Evolutionary conservation across 495 filamentous ascomycete species (phyloP).

Genomic region (Aspergillus carlsbadensis): DNA sequence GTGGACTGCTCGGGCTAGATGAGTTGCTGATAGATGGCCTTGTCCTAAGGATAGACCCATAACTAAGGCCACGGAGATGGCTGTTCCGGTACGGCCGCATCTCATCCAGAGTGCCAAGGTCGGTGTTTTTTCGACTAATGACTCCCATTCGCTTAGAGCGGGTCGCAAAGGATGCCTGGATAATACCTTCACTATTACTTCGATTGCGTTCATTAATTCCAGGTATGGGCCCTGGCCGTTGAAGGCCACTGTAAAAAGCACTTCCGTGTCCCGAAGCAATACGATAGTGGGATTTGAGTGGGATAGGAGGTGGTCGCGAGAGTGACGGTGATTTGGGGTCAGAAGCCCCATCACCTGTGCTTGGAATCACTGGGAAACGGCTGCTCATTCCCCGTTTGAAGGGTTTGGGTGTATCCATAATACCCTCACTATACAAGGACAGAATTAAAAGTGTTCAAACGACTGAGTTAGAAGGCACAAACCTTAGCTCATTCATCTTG

Average conservation of each 20-base stretch:
- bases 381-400: slow-evolving; percentile 71
- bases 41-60: slow-evolving; percentile 72
- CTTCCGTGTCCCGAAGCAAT: slow-evolving; percentile 70
- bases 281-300: slow-evolving; percentile 73
- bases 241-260: slow-evolving; percentile 54
- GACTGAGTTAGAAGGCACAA: slow-evolving; percentile 17
- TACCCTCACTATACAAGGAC: slow-evolving; percentile 43
- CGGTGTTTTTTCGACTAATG: slow-evolving; percentile 66
- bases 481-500: slow-evolving; percentile 65
- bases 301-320: slow-evolving; percentile 68
- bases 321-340: slow-evolving; percentile 63
- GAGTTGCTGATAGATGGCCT: slow-evolving; percentile 49
- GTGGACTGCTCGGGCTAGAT: slow-evolving; percentile 56
- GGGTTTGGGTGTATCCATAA: slow-evolving; percentile 71
- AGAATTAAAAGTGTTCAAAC: neutral
- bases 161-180: slow-evolving; percentile 56
- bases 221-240: slow-evolving; percentile 65
- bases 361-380: slow-evolving; percentile 82
- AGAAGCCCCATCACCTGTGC: slow-evolving; percentile 47
- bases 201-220: slow-evolving; percentile 74
- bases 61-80: slow-evolving; percentile 78
- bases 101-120: slow-evolving; percentile 75
- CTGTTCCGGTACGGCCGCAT: slow-evolving; percentile 69
- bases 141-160: slow-evolving; percentile 81
- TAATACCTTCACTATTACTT: slow-evolving; percentile 85